phyloP scores from a whole-genome alignment of 164 flowering plant genomes.

The Aristolochia californica region DNA sequence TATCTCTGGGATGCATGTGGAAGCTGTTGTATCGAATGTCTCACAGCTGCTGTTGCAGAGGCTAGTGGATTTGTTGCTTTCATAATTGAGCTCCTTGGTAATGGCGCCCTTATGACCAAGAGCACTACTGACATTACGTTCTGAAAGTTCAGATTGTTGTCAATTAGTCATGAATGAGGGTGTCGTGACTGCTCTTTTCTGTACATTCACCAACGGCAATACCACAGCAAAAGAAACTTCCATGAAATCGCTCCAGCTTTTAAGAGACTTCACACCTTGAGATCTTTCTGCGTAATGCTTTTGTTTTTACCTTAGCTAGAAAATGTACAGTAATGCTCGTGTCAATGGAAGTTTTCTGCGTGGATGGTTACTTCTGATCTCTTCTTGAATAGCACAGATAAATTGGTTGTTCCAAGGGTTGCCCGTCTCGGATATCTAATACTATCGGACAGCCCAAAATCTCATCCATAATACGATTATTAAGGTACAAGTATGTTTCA shows the following conservation, averaged over 20 bases:
- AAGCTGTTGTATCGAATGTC: conserved; percentile 21
- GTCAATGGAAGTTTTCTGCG: no score
- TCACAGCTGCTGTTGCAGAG: conserved; percentile 35
- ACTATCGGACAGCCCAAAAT: no score
- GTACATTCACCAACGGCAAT: conserved; percentile 49
- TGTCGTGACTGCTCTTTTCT: conserved; percentile 42
- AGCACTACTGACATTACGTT: conserved; percentile 62
- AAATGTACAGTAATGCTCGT: no score
- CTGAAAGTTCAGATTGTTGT: conserved; percentile 42
- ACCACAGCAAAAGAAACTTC: conserved; percentile 44
- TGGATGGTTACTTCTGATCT: no score
- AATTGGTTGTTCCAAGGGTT: no score
- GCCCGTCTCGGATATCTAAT: no score
- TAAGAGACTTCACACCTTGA: conserved; percentile 25
- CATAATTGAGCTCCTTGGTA: conserved; percentile 48
- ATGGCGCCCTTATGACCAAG: conserved; percentile 49
- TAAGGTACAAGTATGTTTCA: no score
- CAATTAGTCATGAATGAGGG: conserved; percentile 59
- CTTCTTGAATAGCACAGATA: no score
- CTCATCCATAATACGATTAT: no score
- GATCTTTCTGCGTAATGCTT: no score
- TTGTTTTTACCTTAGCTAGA: no score
- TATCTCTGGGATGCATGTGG: not conserved
- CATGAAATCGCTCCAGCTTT: conserved; percentile 40
- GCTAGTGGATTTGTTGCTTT: conserved; percentile 57